Conservation (phyloP, 345 rosid genomes). For the Euclidium syriacum region DNA sequence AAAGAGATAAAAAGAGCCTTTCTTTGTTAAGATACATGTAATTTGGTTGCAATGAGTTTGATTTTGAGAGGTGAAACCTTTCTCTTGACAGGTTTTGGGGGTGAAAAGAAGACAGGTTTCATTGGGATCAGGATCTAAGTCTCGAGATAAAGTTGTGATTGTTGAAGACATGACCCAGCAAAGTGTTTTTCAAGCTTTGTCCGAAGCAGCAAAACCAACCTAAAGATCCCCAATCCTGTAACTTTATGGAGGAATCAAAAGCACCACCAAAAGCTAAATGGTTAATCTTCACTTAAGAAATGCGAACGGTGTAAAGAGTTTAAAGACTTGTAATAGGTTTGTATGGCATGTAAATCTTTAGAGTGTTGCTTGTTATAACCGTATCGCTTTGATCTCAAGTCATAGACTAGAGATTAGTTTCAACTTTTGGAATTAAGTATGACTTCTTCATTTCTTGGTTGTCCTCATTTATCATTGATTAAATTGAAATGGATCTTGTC, state of each 20-base stretch:
- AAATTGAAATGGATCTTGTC: background rate
- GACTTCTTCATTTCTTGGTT: background rate
- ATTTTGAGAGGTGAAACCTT: background rate
- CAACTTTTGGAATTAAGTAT: background rate
- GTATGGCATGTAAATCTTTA: constrained; percentile 10
- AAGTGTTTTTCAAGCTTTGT: constrained; percentile 55
- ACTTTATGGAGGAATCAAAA: background rate
- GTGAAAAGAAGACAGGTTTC: constrained; percentile 84
- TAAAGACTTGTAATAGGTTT: background rate
- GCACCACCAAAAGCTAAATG: background rate
- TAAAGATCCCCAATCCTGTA: constrained; percentile 12
- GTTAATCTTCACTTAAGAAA: background rate
- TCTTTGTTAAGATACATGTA: background rate
- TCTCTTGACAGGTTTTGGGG: constrained; percentile 54
- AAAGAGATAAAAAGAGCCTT: background rate
- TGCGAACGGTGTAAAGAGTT: background rate
- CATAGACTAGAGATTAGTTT: background rate
- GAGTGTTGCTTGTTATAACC: background rate
- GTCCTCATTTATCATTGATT: background rate
- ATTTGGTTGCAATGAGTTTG: background rate
- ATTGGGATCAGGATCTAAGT: constrained; percentile 77
- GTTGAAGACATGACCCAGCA: constrained; percentile 61
- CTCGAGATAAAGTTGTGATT: constrained; percentile 81
- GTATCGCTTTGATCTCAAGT: background rate
- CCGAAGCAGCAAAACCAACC: constrained; percentile 40